phyloP scores from a whole-genome alignment of 108 stramenopile genomes.

The Pseudonitzschia delicatissima region DNA sequence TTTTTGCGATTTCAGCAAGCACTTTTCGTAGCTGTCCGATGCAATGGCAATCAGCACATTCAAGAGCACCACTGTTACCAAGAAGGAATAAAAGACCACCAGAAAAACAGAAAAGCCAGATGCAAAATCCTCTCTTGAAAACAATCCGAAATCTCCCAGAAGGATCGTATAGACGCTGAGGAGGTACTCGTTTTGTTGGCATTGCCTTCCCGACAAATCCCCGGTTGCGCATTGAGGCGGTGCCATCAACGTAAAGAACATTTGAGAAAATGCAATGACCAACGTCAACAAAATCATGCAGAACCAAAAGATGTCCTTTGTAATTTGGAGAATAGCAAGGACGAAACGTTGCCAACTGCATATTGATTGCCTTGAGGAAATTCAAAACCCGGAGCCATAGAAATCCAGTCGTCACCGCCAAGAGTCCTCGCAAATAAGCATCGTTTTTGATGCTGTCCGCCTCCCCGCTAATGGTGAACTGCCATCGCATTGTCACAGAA shows the following conservation, averaged over 20 bases:
- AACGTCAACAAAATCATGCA: conserved; percentile 51
- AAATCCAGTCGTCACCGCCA: conserved; percentile 55
- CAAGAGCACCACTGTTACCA: conserved; percentile 54
- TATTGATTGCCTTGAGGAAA: conserved; percentile 56
- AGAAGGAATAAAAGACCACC: conserved; percentile 38
- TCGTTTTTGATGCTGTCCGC: conserved; percentile 24
- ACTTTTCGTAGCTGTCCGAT: conserved; percentile 67
- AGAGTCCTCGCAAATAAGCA: conserved; percentile 31
- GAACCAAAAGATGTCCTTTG: conserved; percentile 61
- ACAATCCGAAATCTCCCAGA: conserved; percentile 45
- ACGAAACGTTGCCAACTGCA: conserved; percentile 62
- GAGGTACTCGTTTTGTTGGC: conserved; percentile 53
- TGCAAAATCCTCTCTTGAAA: conserved; percentile 35
- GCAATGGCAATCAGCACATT: conserved; percentile 78
- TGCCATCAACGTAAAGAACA: conserved; percentile 12
- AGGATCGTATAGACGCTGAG: conserved; percentile 48
- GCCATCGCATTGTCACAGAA: conserved; percentile 39
- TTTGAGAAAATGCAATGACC: conserved; percentile 49
- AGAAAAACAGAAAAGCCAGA: conserved; percentile 42
- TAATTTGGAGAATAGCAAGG: conserved; percentile 51
- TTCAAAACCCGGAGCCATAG: conserved; percentile 52
- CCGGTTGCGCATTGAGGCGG: conserved; percentile 37
- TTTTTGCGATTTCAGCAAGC: conserved; percentile 40
- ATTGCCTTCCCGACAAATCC: conserved; percentile 13
- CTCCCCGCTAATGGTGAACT: conserved; percentile 16